Conservation (phyloP, 1,139 yeast species). For the Zygoascus sp. region DNA sequence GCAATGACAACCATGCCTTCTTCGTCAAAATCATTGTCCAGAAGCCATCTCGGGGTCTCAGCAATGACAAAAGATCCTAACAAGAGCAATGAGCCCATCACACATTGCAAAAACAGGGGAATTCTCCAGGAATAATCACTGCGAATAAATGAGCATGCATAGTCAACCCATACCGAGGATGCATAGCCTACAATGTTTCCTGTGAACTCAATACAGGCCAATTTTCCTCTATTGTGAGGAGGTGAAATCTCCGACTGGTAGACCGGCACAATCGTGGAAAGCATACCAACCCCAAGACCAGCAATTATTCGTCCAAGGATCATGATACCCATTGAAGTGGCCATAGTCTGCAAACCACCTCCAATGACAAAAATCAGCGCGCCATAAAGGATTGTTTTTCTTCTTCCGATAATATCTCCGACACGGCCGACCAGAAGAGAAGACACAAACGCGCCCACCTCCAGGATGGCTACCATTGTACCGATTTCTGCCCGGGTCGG, state of each 20-base stretch:
- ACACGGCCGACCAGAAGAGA: slow-evolving; percentile 71
- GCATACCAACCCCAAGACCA: slow-evolving; percentile 84
- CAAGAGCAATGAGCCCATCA: slow-evolving; percentile 65
- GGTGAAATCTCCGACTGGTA: slow-evolving; percentile 91
- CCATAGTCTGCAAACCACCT: slow-evolving; percentile 65
- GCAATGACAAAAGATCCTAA: slow-evolving; percentile 74
- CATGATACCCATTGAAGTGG: slow-evolving; percentile 48
- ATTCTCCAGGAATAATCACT: slow-evolving; percentile 66
- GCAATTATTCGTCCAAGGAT: slow-evolving; percentile 73
- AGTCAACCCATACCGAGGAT: slow-evolving; percentile 87
- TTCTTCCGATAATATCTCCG: slow-evolving; percentile 77
- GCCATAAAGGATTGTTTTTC: slow-evolving; percentile 77
- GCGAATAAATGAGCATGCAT: slow-evolving; percentile 61
- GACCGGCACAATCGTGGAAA: slow-evolving; percentile 93
- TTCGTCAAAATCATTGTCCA: slow-evolving; percentile 82
- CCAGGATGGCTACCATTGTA: slow-evolving; percentile 78
- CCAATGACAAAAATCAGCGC: slow-evolving; percentile 78
- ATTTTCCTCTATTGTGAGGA: slow-evolving; percentile 79
- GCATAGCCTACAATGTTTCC: slow-evolving; percentile 88
- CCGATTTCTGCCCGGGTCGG: slow-evolving; percentile 70
- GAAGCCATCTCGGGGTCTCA: slow-evolving; percentile 85
- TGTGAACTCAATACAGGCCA: slow-evolving; percentile 89
- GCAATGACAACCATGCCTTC: slow-evolving; percentile 83
- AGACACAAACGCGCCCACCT: slow-evolving; percentile 78
- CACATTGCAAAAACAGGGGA: slow-evolving; percentile 72